These are phyloP conservation scores for Venturia oleaginea DNA, from an alignment of 2,329 filamentous ascomycete species.

Conservation along the genomic window DNA sequence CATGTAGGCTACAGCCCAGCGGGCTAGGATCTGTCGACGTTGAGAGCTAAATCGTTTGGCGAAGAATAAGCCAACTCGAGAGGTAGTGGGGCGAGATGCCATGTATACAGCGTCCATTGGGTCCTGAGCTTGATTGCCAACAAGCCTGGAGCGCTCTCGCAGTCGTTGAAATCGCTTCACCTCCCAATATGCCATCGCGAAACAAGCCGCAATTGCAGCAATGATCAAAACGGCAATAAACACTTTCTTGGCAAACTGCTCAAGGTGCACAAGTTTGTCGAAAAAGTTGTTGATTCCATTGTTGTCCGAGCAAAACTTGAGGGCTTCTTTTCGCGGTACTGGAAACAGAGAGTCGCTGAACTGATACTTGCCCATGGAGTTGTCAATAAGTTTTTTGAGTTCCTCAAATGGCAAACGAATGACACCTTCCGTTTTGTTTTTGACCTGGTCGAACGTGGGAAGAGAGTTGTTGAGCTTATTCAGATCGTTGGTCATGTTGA, in stretches of 20 bases:
- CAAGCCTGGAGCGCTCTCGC: constrained; percentile 57
- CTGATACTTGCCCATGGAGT: constrained; percentile 60
- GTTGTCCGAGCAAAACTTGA: constrained; percentile 85
- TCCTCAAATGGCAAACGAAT: constrained; percentile 74
- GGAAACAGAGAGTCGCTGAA: constrained; percentile 76
- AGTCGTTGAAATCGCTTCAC: constrained; percentile 67
- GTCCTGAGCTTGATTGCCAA: constrained; percentile 60
- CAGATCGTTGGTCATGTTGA: constrained; percentile 59
- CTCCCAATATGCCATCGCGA: constrained; percentile 74
- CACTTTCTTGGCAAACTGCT: constrained; percentile 59
- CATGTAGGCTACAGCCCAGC: constrained; percentile 82
- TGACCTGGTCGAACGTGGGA: constrained; percentile 73
- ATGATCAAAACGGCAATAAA: constrained; percentile 68
- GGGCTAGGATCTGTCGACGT: constrained; percentile 60
- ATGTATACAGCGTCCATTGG: constrained; percentile 85
- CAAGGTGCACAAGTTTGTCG: constrained; percentile 55
- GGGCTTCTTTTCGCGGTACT: constrained; percentile 68
- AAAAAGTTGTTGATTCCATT: constrained; percentile 80
- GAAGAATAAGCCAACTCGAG: constrained; percentile 60
- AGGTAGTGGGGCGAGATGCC: constrained; percentile 69
- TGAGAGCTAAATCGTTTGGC: constrained; percentile 54
- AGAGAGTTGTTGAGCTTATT: constrained; percentile 67
- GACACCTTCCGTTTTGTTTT: constrained; percentile 68
- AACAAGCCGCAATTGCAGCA: constrained; percentile 61
- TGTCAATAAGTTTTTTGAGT: constrained; percentile 64